Evolutionary conservation across 2,329 filamentous ascomycete genomes (phyloP).

Genomic region (Hypoxylon rubiginosum): DNA sequence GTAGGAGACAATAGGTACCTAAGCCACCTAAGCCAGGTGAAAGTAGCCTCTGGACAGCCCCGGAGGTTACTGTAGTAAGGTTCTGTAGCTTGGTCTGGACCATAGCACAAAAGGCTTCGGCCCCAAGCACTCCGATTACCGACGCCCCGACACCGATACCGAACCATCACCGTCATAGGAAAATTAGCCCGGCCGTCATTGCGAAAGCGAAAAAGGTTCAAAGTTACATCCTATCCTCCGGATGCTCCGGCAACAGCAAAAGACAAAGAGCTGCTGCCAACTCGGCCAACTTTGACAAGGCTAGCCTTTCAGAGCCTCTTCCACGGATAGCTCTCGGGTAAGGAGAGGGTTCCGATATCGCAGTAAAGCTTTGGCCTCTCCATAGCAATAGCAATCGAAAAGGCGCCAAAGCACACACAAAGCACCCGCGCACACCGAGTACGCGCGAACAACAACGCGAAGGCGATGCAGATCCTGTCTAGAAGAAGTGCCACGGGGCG

Average conservation of each 20-base stretch:
- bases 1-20: not conserved
- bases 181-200: slow-evolving; percentile 8
- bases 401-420: too few relatives aligned
- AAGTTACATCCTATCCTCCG: slow-evolving; percentile 27
- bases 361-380: not conserved
- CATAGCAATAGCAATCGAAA: not conserved
- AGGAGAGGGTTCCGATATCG: not conserved
- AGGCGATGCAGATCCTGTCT: slow-evolving; percentile 28
- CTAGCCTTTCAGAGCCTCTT: slow-evolving; percentile 1
- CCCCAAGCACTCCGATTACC: slow-evolving; percentile 27
- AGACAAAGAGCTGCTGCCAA: not conserved
- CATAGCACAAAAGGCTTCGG: slow-evolving; percentile 21
- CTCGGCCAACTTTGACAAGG: not conserved
- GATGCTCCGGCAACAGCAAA: slow-evolving; percentile 15
- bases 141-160: slow-evolving; percentile 24
- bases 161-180: slow-evolving; percentile 21
- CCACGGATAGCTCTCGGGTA: not conserved
- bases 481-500: slow-evolving; percentile 15
- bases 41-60: not conserved
- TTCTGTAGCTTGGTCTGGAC: not conserved
- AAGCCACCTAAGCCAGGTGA: not conserved
- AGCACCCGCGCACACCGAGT: not conserved
- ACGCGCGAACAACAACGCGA: slow-evolving; percentile 5
- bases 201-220: not conserved
- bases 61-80: not conserved